Percentiles rank a stretch among this genome's conserved stretches.
Conservation (phyloP, 23 red algal species). For the Cyanidioschyzon merolae region DNA sequence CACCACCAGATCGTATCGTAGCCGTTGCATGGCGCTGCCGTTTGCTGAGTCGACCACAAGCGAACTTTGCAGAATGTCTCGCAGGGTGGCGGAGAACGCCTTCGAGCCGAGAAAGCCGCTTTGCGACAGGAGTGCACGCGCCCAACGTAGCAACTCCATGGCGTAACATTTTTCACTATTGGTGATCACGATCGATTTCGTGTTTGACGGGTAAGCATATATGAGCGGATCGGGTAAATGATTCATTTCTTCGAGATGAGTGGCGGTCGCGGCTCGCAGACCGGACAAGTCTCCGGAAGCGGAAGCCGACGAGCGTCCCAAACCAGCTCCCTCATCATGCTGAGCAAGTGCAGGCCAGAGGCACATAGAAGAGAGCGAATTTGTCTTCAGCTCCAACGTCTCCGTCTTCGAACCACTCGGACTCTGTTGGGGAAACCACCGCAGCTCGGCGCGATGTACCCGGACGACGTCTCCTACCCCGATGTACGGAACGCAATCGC, state of each 20-base stretch:
- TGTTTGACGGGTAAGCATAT: not conserved
- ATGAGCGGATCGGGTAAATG: not conserved
- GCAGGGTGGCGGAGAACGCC: not conserved
- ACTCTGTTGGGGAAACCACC: not conserved
- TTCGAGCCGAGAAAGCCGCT: not conserved
- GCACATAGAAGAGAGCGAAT: not conserved
- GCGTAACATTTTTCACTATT: not conserved
- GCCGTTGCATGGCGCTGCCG: not conserved
- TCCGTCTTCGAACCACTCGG: not conserved
- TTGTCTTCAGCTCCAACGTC: conserved; percentile 2
- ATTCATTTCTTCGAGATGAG: no score
- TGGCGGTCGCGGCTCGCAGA: not conserved
- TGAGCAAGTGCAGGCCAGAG: not conserved
- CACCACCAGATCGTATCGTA: not conserved
- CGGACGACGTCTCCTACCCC: conserved; percentile 3
- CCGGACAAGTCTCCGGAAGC: not conserved
- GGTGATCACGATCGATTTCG: not conserved
- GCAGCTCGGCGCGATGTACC: not conserved
- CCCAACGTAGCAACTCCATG: not conserved
- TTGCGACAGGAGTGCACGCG: not conserved
- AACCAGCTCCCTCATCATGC: not conserved
- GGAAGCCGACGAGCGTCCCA: not conserved
- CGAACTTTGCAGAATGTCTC: not conserved
- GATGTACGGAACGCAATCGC: not conserved
- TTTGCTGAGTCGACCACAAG: not conserved